phyloP scores from a whole-genome alignment of 371 early-diverging fungal genomes.

The Dichotomocladium elegans region DNA sequence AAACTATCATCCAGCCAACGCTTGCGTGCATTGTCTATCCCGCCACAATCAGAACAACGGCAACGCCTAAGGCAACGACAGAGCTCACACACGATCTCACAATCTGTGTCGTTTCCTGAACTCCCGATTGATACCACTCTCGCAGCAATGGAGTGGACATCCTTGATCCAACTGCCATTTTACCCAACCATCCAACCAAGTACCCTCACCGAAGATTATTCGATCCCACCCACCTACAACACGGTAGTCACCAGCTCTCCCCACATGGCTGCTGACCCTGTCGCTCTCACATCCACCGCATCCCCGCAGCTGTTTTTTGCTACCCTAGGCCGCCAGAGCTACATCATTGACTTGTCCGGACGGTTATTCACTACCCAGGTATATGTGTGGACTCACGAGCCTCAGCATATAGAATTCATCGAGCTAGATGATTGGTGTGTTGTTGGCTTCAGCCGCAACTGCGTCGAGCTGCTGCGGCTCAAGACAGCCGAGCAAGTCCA shows the following conservation, averaged over 20 bases:
- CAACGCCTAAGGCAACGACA: too few species aligned
- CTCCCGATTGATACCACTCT: constrained; percentile 1
- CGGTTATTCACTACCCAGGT: constrained; percentile 34
- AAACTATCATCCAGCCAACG: background rate
- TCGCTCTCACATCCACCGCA: constrained; percentile 31
- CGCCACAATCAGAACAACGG: too few species aligned
- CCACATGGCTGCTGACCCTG: constrained; percentile 29
- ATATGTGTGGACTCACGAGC: constrained; percentile 34
- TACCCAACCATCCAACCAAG: constrained; percentile 38
- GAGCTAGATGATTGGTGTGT: constrained; percentile 29
- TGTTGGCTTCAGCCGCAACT: constrained; percentile 32
- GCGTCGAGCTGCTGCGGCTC: constrained; percentile 31
- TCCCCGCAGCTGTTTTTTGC: constrained; percentile 46
- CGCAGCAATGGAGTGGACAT: constrained; percentile 36
- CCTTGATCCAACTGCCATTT: constrained; percentile 40
- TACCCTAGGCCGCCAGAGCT: constrained; percentile 37
- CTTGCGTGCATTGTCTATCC: background rate
- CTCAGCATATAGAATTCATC: constrained; percentile 37
- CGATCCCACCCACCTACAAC: constrained; percentile 39
- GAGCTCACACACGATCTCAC: too few species aligned
- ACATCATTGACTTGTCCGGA: constrained; percentile 35
- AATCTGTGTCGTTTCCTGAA: constrained; percentile 3
- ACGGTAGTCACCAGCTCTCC: constrained; percentile 29
- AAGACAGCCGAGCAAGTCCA: constrained; percentile 23
- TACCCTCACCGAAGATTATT: constrained; percentile 31